Conservation (phyloP, 2,329 filamentous ascomycete species). For the Didymella glomerata region DNA sequence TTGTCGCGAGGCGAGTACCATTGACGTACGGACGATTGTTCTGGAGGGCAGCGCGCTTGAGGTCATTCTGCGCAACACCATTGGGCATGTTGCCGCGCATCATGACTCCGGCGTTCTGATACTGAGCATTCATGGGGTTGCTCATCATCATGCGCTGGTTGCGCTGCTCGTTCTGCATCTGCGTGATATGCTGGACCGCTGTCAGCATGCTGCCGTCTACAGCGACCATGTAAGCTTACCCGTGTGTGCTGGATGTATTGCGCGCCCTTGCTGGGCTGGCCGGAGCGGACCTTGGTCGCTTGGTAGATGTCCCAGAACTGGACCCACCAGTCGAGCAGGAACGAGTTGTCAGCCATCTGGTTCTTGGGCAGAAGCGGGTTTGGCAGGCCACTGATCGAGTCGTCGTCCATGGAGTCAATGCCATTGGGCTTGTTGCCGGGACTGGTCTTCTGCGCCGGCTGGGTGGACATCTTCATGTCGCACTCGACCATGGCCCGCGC, state of each 20-base stretch:
- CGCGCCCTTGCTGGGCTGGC: constrained; percentile 52
- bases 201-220: background rate
- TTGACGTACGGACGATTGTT: constrained; percentile 75
- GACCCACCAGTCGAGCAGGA: constrained; percentile 97
- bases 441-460: constrained; percentile 67
- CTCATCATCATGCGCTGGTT: constrained; percentile 78
- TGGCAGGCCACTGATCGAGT: constrained; percentile 85
- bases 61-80: constrained; percentile 67
- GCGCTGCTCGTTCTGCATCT: constrained; percentile 70
- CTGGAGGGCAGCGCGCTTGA: constrained; percentile 79
- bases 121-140: constrained; percentile 58
- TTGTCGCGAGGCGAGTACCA: background rate
- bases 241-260: constrained; percentile 85
- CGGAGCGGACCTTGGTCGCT: constrained; percentile 71
- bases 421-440: constrained; percentile 72
- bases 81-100: constrained; percentile 70
- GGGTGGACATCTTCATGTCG: constrained; percentile 65
- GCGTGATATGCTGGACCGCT: constrained; percentile 67
- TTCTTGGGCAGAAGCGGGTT: constrained; percentile 70
- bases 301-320: constrained; percentile 97
- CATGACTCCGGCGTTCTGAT: constrained; percentile 61
- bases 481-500: constrained; percentile 69
- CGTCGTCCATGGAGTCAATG: constrained; percentile 79
- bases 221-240: constrained; percentile 62
- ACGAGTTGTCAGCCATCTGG: constrained; percentile 74